Conservation (phyloP, 1,284 basidiomycete species). For the Limonomyces culmigenus region DNA sequence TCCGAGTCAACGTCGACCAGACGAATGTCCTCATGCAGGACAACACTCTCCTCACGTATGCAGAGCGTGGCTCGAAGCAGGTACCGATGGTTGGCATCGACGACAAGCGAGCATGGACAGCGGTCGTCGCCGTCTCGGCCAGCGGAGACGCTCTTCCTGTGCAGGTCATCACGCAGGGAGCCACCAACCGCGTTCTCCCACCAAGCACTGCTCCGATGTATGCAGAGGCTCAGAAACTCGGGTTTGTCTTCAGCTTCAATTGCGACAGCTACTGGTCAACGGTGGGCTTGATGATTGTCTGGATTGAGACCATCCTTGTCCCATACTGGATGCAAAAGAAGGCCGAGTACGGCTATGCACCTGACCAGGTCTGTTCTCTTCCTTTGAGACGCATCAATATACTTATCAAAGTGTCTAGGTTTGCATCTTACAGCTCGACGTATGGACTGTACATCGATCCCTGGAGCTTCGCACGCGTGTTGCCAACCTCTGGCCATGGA, state of each 20-base stretch:
- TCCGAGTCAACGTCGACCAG: slow-evolving; percentile 16
- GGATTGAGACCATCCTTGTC: too few species aligned
- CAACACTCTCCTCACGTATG: slow-evolving; percentile 10
- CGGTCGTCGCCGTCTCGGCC: slow-evolving; percentile 12
- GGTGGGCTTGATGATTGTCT: too few species aligned
- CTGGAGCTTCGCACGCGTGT: slow-evolving; percentile 13
- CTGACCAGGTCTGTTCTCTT: too few species aligned
- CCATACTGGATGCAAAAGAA: too few species aligned
- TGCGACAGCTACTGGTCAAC: too few species aligned
- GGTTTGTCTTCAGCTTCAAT: too few species aligned
- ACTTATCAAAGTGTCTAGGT: too few species aligned
- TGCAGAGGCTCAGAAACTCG: too few species aligned
- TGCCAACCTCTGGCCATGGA: slow-evolving; percentile 8
- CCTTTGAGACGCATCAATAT: too few species aligned
- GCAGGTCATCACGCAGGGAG: slow-evolving; percentile 12
- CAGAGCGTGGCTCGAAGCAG: slow-evolving; percentile 11
- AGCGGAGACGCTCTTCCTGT: slow-evolving; percentile 14
- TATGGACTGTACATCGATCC: slow-evolving; percentile 12
- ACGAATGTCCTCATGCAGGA: slow-evolving; percentile 12
- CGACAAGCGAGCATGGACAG: slow-evolving; percentile 18
- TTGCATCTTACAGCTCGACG: too few species aligned
- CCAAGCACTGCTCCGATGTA: too few species aligned
- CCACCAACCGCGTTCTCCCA: slow-evolving; percentile 10
- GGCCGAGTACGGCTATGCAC: too few species aligned
- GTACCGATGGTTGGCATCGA: slow-evolving; percentile 13